phyloP scores from a whole-genome alignment of 768 basidiomycete genomes.

The Amanita exitialis region DNA sequence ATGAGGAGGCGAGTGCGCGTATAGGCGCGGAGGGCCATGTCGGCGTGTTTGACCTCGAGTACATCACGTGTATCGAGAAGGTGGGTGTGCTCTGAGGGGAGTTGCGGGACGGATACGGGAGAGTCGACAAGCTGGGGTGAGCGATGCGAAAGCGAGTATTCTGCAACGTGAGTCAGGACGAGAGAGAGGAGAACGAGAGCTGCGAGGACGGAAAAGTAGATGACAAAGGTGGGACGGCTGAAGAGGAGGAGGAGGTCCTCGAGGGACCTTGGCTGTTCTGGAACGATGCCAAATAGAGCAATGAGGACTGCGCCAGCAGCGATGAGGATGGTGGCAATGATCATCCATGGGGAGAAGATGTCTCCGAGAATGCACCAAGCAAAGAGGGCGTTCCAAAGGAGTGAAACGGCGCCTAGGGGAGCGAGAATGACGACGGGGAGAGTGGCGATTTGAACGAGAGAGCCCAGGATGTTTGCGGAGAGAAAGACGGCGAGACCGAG shows the following conservation, averaged over 20 bases:
- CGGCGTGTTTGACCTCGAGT: not conserved
- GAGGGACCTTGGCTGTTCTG: slow-evolving; percentile 77
- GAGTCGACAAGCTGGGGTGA: slow-evolving; percentile 7
- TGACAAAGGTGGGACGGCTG: slow-evolving; percentile 64
- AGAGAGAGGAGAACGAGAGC: slow-evolving; percentile 50
- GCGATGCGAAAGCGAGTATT: slow-evolving; percentile 48
- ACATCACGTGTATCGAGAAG: slow-evolving; percentile 26
- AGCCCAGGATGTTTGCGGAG: slow-evolving; percentile 80
- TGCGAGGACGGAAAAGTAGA: slow-evolving; percentile 70
- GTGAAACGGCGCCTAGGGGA: slow-evolving; percentile 83
- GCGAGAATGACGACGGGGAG: slow-evolving; percentile 93
- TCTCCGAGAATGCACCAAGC: slow-evolving; percentile 80
- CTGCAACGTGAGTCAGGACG: slow-evolving; percentile 53
- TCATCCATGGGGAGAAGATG: slow-evolving; percentile 74
- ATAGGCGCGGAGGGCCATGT: not conserved
- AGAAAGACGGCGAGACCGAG: slow-evolving; percentile 82
- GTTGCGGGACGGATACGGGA: slow-evolving; percentile 21
- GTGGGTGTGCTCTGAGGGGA: slow-evolving; percentile 45
- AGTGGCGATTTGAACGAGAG: slow-evolving; percentile 86
- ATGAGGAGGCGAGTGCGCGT: slow-evolving; percentile 42
- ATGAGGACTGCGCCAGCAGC: slow-evolving; percentile 85
- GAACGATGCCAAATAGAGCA: slow-evolving; percentile 86
- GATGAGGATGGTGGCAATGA: slow-evolving; percentile 81
- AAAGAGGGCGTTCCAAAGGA: slow-evolving; percentile 93
- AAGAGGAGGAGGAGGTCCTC: slow-evolving; percentile 79